Evolutionary conservation across 345 rosid genomes (phyloP), one percentile per base, ranked within the genome.

Genomic region (Draba incana): DNA sequence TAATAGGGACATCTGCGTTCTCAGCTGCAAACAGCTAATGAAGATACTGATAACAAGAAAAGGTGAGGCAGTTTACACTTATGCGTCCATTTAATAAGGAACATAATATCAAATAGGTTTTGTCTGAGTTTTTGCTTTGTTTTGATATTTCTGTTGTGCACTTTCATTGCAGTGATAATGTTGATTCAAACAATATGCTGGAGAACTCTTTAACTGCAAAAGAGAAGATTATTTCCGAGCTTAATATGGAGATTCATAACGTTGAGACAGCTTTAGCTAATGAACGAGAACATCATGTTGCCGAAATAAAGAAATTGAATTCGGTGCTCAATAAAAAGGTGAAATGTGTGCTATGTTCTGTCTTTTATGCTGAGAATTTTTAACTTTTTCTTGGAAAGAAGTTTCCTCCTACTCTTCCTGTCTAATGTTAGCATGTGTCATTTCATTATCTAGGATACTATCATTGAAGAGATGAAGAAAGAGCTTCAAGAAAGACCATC

Each of bases 401-500:
- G 24, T 23, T 58, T 25, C 55, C 27, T 50, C 6, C 50, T 8
- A 0, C 62, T 57, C 56, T 57, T 44, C 52, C 43, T 64, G 50
- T 51, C 62, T 76, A 50, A 64, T 58, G 6, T 13, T 52, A 15
- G 54, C 57, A 37, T 57, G 12, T 31, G 23, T 50, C 62, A 43
- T 57, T 55, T 48, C 33, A n/a, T 43, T 43, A 79, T 78, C 50
- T 54, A 94, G 99, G 99, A 91, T 52, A 80, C 74, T 70, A 79
- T 86, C 48, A 75, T 89, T 59, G 87, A 94, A 81, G 98, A 85
- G 85, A 82, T 91, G 91, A 91, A 79, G 82, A 88, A 89, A 77
- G 98, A 87, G 81, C 84, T 94, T 79, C 95, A 86, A 71, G 84
- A 82, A 74, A 85, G 98, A 79, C 99, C 99, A 78, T 87, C 97